phyloP scores from a whole-genome alignment of 2,329 filamentous ascomycete genomes.

The Fonsecaea multimorphosa region DNA sequence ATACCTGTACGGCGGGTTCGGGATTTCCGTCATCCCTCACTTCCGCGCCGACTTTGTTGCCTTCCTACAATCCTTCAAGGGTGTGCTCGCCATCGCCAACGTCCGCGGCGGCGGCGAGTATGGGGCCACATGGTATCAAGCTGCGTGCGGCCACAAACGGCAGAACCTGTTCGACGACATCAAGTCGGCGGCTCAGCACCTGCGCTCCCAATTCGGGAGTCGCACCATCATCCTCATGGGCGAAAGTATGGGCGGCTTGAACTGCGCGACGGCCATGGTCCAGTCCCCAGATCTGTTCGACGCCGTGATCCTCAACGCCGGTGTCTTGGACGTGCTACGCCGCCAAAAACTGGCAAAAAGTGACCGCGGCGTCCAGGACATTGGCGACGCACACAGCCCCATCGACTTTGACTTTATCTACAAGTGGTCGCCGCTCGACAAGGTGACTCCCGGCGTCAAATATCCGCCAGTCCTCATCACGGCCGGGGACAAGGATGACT shows the following conservation, averaged over 20 bases:
- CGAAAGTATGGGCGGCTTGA: constrained; percentile 23
- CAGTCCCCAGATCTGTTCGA: constrained; percentile 17
- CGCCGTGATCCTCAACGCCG: constrained; percentile 23
- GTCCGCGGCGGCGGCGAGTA: constrained; percentile 24
- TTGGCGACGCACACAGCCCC: constrained; percentile 20
- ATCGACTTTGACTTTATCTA: constrained; percentile 7
- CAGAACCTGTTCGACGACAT: constrained; percentile 17
- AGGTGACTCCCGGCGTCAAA: neutral
- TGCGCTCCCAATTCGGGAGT: neutral
- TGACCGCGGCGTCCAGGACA: constrained; percentile 9
- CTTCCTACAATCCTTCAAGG: constrained; percentile 3
- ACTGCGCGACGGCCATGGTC: constrained; percentile 15
- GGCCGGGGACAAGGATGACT: constrained; percentile 20
- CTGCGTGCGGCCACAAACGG: neutral
- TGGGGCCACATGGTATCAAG: constrained; percentile 9
- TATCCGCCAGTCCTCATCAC: constrained; percentile 21
- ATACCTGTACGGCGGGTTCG: constrained; percentile 19
- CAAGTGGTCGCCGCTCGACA: constrained; percentile 19
- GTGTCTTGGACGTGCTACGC: constrained; percentile 17
- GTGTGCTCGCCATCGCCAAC: constrained; percentile 20
- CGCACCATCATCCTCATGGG: constrained; percentile 23
- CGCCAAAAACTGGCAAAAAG: constrained; percentile 6
- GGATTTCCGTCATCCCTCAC: constrained; percentile 21
- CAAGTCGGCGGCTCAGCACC: neutral
- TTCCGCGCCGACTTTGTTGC: constrained; percentile 19